Evolutionary conservation across 2,329 filamentous ascomycete genomes (phyloP), one percentile per base, ranked within the genome.

Genomic region (Cryphonectria naterciae): DNA sequence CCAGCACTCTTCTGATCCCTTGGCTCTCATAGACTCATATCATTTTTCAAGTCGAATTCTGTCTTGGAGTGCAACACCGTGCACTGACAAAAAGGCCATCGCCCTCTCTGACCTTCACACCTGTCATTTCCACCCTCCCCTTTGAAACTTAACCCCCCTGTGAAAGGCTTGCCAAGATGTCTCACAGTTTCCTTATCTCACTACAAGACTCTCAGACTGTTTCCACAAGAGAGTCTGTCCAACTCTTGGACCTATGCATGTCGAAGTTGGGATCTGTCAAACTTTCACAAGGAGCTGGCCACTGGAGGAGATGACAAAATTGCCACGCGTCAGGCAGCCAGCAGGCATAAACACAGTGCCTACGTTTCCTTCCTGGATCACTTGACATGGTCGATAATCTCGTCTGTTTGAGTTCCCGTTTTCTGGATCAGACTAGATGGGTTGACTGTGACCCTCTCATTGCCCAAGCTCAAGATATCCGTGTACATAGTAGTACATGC

Each of bases 91-190:
- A 19, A 10, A 39, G 11, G 37, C 8, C 37, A 49, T 49, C 43
- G 17, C 6, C 19, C 19, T 49, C 32, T 32, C 32, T 32, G 32
- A 32, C 2, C 32, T 19, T 22, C 46, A 41, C 39, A 41, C 19
- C 46, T 49, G 4, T 19, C 43, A 15, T 19, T 46, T 19, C 37
- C 37, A 32, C 37, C 37, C 37, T 19, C 3, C 15, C 43, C 17
- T 19, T 35, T 39, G 32, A 32, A 58, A 58, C 54, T 11, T n/a
- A n/a, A 35, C 5, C 3, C 15, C 54, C 52, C 5, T 13, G 52
- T 28, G 11, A 58, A 58, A 37, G 7, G 58, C 10, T 35, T 61
- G 58, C 58, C 58, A 61, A 61, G 58, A 39, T 35, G 58, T 61
- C 58, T 39, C 58, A 39, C 58, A 37, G 35, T n/a, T 35, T 35